phyloP scores from a whole-genome alignment of 2,329 filamentous ascomycete species.

The Xylaria sp. region DNA sequence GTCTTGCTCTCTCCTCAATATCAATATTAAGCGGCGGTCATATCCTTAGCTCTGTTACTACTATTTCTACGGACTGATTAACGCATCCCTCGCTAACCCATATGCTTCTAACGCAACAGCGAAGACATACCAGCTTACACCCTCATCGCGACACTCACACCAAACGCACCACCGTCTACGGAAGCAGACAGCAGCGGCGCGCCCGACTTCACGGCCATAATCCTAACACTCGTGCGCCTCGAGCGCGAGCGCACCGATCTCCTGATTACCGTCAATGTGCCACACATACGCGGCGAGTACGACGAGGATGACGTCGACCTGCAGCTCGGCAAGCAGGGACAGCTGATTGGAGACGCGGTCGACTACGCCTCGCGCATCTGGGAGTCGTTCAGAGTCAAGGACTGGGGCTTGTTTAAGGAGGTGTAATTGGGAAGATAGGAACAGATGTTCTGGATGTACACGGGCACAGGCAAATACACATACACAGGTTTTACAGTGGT shows the following conservation, averaged over 20 bases:
- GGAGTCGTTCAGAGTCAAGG: conserved; percentile 78
- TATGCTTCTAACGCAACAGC: conserved; percentile 45
- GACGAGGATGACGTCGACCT: conserved; percentile 76
- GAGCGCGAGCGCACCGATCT: conserved; percentile 81
- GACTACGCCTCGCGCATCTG: conserved; percentile 76
- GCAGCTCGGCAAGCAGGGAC: conserved; percentile 71
- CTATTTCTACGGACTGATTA: not conserved
- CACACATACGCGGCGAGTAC: conserved; percentile 80
- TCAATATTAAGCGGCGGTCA: not conserved
- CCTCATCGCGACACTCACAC: conserved; percentile 73
- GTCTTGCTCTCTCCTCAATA: not conserved
- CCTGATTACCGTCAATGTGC: conserved; percentile 87
- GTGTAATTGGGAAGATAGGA: conserved; percentile 33
- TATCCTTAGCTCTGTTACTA: not conserved
- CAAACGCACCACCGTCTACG: conserved; percentile 50
- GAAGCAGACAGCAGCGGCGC: conserved; percentile 48
- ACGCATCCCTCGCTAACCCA: conserved; percentile 19
- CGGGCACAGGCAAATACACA: not conserved
- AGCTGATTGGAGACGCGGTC: conserved; percentile 73
- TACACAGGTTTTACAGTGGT: too few species aligned
- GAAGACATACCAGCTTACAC: conserved; percentile 70
- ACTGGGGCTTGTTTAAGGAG: conserved; percentile 78
- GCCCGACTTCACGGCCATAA: conserved; percentile 76
- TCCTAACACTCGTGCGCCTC: conserved; percentile 80
- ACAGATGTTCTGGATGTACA: not conserved